phyloP scores from a whole-genome alignment of 164 flowering plant species.

The Amborella trichopoda region DNA sequence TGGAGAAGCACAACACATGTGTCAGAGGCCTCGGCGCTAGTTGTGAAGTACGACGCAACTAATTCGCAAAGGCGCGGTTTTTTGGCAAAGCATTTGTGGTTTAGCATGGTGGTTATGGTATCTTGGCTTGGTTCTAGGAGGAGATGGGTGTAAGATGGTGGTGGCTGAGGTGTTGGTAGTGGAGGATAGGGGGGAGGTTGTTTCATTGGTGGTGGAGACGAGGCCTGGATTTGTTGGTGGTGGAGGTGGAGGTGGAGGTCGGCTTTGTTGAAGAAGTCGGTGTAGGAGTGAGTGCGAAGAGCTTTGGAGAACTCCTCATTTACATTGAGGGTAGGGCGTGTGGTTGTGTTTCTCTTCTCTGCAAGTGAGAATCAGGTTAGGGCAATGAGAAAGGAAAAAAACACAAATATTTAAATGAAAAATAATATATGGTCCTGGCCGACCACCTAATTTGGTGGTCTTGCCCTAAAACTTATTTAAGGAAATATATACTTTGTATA shows the following conservation, averaged over 20 bases:
- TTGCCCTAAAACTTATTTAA: no score
- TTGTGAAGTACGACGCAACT: slow-evolving; percentile 42
- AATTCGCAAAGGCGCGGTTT: slow-evolving; percentile 23
- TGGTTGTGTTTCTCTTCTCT: slow-evolving; percentile 5
- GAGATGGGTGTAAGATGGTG: slow-evolving; percentile 10
- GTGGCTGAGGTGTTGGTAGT: background rate
- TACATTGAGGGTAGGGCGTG: slow-evolving; percentile 33
- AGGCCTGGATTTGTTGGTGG: background rate
- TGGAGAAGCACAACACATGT: slow-evolving; percentile 40
- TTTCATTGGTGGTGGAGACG: slow-evolving; percentile 10
- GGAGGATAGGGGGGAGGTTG: slow-evolving; percentile 7
- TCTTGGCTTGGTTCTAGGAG: slow-evolving; percentile 52
- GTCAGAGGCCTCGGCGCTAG: slow-evolving; percentile 41
- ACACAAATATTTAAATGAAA: no score
- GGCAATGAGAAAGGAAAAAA: no score
- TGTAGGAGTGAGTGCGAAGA: slow-evolving; percentile 69
- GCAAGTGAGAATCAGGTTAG: no score
- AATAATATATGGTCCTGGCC: no score
- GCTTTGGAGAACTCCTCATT: slow-evolving; percentile 67
- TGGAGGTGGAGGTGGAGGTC: slow-evolving; percentile 20
- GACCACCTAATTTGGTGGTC: no score
- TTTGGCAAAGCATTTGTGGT: background rate
- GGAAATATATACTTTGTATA: no score
- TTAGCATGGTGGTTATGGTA: slow-evolving; percentile 20
- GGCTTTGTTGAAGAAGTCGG: slow-evolving; percentile 46